Evolutionary conservation across 2,329 filamentous ascomycete genomes (phyloP).

Genomic region (Trichoderma endophyticum): DNA sequence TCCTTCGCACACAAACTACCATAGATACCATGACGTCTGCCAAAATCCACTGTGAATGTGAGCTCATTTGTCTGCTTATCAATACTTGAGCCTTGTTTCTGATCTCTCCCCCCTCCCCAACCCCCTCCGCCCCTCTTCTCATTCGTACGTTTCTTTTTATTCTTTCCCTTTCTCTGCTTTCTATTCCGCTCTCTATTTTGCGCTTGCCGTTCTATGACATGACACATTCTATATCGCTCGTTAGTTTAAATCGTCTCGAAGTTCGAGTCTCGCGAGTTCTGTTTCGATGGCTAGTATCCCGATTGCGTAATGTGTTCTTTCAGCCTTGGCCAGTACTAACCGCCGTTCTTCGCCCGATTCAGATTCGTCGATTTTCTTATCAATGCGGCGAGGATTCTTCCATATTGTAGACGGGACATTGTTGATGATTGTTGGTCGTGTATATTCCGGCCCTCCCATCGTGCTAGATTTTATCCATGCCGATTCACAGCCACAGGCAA

Average conservation of each 20-base stretch:
- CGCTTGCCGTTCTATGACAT: not conserved
- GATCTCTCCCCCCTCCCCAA: not conserved
- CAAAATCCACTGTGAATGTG: not conserved
- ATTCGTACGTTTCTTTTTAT: not conserved
- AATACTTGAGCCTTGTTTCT: not conserved
- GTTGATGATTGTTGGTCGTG: conserved; percentile 42
- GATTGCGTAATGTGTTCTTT: conserved; percentile 70
- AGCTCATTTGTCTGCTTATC: not conserved
- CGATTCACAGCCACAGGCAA: conserved; percentile 80
- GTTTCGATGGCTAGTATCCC: conserved; percentile 76
- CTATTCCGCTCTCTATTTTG: not conserved
- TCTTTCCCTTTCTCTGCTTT: not conserved
- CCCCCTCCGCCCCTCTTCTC: too few relatives aligned
- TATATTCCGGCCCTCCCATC: conserved; percentile 72
- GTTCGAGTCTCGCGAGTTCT: conserved; percentile 63
- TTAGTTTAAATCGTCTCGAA: conserved; percentile 31
- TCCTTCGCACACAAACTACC: not conserved
- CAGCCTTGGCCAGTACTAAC: conserved; percentile 59
- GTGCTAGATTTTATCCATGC: conserved; percentile 75
- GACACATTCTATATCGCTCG: not conserved
- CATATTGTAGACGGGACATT: conserved; percentile 41
- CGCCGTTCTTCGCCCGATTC: conserved; percentile 39
- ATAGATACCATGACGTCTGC: not conserved
- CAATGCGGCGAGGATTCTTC: conserved; percentile 50
- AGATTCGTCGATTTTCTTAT: conserved; percentile 49